These are phyloP conservation scores for Ilyonectria destructans DNA, from an alignment of 2,329 filamentous ascomycete genomes.

Conservation along the genomic window DNA sequence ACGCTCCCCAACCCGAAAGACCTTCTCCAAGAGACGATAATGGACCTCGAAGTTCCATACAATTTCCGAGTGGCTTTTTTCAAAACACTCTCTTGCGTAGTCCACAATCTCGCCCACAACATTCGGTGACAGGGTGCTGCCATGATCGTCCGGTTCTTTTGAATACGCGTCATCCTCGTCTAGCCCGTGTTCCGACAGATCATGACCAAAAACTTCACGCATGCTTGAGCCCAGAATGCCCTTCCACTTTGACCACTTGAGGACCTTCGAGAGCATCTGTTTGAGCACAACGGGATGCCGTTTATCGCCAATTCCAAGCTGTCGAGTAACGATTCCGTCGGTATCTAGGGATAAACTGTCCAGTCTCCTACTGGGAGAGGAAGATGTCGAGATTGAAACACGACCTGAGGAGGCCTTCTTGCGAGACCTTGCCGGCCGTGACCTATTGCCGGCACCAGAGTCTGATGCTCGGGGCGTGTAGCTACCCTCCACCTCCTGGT, in stretches of 20 bases:
- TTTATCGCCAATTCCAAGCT: too few species aligned
- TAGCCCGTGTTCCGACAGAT: neutral
- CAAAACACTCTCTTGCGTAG: constrained; percentile 2
- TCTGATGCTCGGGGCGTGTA: too few species aligned
- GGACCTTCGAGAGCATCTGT: too few species aligned
- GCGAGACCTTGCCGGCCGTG: too few species aligned
- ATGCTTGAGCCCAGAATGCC: constrained; percentile 6
- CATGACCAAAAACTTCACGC: constrained; percentile 1
- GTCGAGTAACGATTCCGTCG: too few species aligned
- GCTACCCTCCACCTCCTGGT: too few species aligned
- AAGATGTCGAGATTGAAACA: too few species aligned
- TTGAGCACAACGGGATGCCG: too few species aligned
- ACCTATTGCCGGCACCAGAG: too few species aligned
- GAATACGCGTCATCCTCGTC: constrained; percentile 5
- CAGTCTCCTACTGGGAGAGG: too few species aligned
- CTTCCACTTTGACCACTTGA: constrained; percentile 4
- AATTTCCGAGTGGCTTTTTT: constrained; percentile 5
- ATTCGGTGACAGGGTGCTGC: neutral
- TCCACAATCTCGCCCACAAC: neutral
- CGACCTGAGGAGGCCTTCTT: too few species aligned
- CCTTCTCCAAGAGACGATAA: constrained; percentile 7
- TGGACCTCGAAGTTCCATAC: constrained; percentile 12
- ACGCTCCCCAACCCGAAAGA: constrained; percentile 1
- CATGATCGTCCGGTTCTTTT: constrained; percentile 4
- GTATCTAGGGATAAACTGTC: too few species aligned